These are phyloP conservation scores for Retiboletus flavoniger DNA, from an alignment of 1,284 basidiomycete species.

Conservation along the genomic window DNA sequence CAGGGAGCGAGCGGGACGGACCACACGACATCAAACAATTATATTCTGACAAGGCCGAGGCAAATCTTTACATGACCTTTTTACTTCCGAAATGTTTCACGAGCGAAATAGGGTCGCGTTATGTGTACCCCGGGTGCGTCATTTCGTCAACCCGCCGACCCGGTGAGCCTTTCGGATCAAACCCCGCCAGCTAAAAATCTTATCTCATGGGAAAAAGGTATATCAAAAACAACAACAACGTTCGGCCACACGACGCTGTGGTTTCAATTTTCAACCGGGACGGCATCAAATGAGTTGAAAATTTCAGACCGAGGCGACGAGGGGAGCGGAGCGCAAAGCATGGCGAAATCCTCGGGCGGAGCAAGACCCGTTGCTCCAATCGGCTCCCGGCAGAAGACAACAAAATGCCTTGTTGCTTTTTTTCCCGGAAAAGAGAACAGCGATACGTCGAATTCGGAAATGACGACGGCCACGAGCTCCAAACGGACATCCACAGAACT, in stretches of 20 bases:
- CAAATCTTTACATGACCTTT: background rate
- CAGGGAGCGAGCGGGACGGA: background rate
- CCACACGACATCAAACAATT: background rate
- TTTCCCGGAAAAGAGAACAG: background rate
- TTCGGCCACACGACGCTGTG: background rate
- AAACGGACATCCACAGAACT: background rate
- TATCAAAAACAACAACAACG: constrained; percentile 2
- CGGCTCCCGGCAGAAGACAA: background rate
- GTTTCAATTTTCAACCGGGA: background rate
- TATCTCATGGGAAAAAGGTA: constrained; percentile 21
- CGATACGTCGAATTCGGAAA: background rate
- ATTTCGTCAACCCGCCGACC: constrained; percentile 15
- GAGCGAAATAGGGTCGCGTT: background rate
- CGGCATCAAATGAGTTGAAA: background rate
- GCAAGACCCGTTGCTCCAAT: background rate
- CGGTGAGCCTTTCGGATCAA: constrained; percentile 28
- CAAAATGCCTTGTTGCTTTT: background rate
- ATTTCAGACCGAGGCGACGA: background rate
- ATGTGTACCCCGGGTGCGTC: constrained; percentile 33
- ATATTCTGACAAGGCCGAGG: background rate
- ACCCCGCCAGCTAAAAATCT: constrained; percentile 18
- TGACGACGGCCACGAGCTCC: background rate
- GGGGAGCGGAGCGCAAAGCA: background rate
- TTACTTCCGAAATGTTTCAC: constrained; percentile 3
- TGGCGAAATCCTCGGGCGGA: background rate